Evolutionary conservation across 495 filamentous ascomycete genomes (phyloP).

Genomic region (Aspergillus homomorphus): DNA sequence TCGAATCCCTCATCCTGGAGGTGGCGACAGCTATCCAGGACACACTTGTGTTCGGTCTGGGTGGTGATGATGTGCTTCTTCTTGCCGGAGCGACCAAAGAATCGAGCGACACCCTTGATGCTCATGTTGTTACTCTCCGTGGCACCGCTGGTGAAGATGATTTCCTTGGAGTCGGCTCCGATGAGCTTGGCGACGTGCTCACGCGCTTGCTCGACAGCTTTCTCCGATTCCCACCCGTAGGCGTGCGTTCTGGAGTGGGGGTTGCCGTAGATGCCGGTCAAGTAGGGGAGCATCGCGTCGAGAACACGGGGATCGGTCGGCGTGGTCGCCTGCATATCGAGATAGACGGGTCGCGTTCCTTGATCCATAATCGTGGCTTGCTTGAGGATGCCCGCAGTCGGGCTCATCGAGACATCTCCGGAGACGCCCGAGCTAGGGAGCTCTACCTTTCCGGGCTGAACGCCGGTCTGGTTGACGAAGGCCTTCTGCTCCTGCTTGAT

Average conservation of each 20-base stretch:
- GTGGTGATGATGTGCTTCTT: slow-evolving; percentile 98
- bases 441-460: slow-evolving; percentile 48
- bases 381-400: slow-evolving; percentile 83
- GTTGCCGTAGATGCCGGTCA: slow-evolving; percentile 92
- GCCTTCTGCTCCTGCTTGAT: slow-evolving; percentile 81
- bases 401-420: slow-evolving; percentile 71
- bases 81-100: slow-evolving; percentile 88
- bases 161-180: slow-evolving; percentile 94
- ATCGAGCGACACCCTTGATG: slow-evolving; percentile 94
- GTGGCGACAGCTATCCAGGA: slow-evolving; percentile 94
- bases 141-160: slow-evolving; percentile 96
- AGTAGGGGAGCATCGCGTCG: slow-evolving; percentile 94
- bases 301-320: slow-evolving; percentile 90
- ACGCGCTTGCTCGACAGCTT: slow-evolving; percentile 82
- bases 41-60: slow-evolving; percentile 99
- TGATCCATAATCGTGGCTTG: slow-evolving; percentile 92
- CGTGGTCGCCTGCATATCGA: slow-evolving; percentile 99
- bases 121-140: slow-evolving; percentile 99
- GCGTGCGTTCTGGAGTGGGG: slow-evolving; percentile 97
- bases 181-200: slow-evolving; percentile 80
- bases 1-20: slow-evolving; percentile 95
- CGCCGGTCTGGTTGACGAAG: slow-evolving; percentile 69
- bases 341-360: slow-evolving; percentile 90
- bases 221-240: slow-evolving; percentile 98
- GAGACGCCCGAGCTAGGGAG: slow-evolving; percentile 58